Evolutionary conservation across 2,329 filamentous ascomycete species (phyloP).

Genomic region (Aspergillus quadricinctus): DNA sequence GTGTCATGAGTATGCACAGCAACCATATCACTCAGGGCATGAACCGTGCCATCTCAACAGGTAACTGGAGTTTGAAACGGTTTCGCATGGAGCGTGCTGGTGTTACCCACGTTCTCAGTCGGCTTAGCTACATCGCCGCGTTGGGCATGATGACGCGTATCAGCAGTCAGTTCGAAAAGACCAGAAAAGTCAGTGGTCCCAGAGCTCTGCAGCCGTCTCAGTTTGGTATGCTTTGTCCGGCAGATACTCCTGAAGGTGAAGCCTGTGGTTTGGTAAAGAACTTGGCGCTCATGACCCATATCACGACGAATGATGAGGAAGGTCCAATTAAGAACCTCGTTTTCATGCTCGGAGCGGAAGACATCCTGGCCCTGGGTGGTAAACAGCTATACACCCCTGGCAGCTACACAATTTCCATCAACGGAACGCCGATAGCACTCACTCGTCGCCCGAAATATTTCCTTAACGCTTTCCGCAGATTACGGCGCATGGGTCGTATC

Average conservation of each 20-base stretch:
- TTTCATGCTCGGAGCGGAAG: conserved; percentile 78
- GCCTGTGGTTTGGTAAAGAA: conserved; percentile 98
- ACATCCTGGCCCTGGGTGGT: conserved; percentile 75
- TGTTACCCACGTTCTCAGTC: conserved; percentile 92
- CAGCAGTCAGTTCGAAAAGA: conserved; percentile 98
- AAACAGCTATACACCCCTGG: conserved; percentile 81
- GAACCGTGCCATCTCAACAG: conserved; percentile 93
- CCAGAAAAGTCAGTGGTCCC: conserved; percentile 90
- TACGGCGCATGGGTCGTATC: conserved; percentile 83
- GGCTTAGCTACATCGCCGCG: conserved; percentile 92
- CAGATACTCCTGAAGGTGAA: conserved; percentile 97
- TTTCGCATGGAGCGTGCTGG: conserved; percentile 98
- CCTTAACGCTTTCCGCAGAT: conserved; percentile 74
- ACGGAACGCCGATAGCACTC: conserved; percentile 87
- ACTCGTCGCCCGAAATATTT: conserved; percentile 85
- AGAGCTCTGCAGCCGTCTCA: conserved; percentile 95
- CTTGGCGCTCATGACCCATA: conserved; percentile 96
- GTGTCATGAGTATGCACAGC: conserved; percentile 77
- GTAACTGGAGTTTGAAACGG: conserved; percentile 96
- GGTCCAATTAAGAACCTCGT: conserved; percentile 82
- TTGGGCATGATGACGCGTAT: conserved; percentile 99
- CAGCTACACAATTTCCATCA: conserved; percentile 87
- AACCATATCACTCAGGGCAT: conserved; percentile 87
- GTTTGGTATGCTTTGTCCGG: conserved; percentile 96
- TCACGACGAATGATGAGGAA: conserved; percentile 94